phyloP scores from a whole-genome alignment of 2,329 filamentous ascomycete species.

The Bipolaris victoriae region DNA sequence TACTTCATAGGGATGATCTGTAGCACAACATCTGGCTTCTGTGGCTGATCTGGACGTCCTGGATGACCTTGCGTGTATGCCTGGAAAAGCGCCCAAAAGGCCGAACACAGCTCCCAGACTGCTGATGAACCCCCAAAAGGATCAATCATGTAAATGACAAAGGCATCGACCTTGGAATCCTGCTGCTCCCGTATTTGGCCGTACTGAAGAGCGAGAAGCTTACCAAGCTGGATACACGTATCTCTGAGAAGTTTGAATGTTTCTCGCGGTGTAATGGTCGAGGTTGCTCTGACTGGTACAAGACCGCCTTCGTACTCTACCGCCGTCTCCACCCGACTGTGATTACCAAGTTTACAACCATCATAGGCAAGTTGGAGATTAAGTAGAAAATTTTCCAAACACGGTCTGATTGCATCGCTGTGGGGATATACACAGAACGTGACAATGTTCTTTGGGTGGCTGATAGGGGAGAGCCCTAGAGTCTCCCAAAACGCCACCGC shows the following conservation, averaged over 20 bases:
- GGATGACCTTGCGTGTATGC: conserved; percentile 62
- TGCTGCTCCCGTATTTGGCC: conserved; percentile 43
- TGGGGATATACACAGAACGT: conserved; percentile 74
- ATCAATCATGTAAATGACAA: conserved; percentile 80
- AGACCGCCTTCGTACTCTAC: conserved; percentile 46
- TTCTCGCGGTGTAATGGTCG: conserved; percentile 25
- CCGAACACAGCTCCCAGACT: conserved; percentile 70
- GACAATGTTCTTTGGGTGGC: conserved; percentile 72
- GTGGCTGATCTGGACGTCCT: conserved; percentile 42
- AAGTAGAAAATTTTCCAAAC: conserved; percentile 68
- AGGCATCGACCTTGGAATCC: conserved; percentile 59
- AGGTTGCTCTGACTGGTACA: conserved; percentile 36
- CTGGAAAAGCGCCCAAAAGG: conserved; percentile 75
- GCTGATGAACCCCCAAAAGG: conserved; percentile 66
- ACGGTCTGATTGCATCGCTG: conserved; percentile 66
- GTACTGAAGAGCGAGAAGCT: conserved; percentile 47
- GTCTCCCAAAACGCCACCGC: conserved; percentile 83
- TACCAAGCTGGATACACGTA: conserved; percentile 50
- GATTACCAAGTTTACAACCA: conserved; percentile 72
- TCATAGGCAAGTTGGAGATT: conserved; percentile 76
- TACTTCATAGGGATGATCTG: conserved; percentile 74
- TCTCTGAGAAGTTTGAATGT: conserved; percentile 42
- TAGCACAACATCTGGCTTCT: conserved; percentile 69
- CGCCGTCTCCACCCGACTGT: conserved; percentile 54
- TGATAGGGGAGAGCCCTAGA: conserved; percentile 73